Evolutionary conservation across 208 protist genomes (phyloP), one percentile per base, ranked within the genome.

Genomic region (Porcisia hertigi): DNA sequence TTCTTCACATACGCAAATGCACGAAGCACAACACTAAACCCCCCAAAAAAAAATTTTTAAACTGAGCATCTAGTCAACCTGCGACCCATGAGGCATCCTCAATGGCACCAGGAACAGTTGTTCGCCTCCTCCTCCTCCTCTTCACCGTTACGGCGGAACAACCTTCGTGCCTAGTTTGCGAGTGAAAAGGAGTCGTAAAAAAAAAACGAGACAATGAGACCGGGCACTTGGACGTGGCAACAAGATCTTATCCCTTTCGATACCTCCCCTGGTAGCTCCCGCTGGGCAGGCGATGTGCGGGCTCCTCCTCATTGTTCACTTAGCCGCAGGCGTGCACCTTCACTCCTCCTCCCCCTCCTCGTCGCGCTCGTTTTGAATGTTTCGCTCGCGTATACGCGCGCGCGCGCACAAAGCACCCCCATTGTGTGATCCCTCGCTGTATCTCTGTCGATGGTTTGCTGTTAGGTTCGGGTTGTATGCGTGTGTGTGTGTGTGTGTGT

Each of bases 401-500:
- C 47, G 47, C 47, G 47, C 47, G 11, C 47, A 52, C 11, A 12
- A 5, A 52, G 11, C 11, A 52, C 8, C 47, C 47, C 47, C 47
- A 52, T 52, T 52, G 47, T 52, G 47, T 12, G 47, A 52, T 52
- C 47, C 1, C 47, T 52, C 47, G 47, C 47, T 52, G 47, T 52
- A 12, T 52, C 5, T 52, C 47, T 52, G 5, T 52, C 47, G 5
- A 52, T 14, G 47, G 47, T 52, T 52, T 12, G 11, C 11, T 52
- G 5, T 52, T 52, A 30, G 30, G 5, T 52, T 52, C 11, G 7
- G 7, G 16, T 23, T 60, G 57, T 60, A 12, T 60, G 57, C 14
- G 65, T 57, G 41, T 70, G 65, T 12, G n/a, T 69, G 45, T 36
- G 59, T 64, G 59, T 64, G n/a, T 64, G 14, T 41, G 59, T 64